These are phyloP conservation scores for Psilocybe cyanescens DNA, from an alignment of 768 basidiomycete species.

Conservation along the genomic window DNA sequence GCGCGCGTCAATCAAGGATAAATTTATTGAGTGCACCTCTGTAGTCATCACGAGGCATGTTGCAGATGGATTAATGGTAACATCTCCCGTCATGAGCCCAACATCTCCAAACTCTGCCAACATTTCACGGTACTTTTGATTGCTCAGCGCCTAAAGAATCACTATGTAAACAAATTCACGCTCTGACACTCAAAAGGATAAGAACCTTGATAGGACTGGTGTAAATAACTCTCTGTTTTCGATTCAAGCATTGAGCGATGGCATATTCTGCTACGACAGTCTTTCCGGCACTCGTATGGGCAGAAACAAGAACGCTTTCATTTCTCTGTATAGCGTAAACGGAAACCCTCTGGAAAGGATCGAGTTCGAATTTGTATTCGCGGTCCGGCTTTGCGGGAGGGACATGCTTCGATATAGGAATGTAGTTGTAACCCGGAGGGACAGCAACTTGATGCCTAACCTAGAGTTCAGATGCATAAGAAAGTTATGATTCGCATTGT, in stretches of 20 bases:
- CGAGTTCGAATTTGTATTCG: conserved; percentile 94
- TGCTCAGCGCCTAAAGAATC: conserved; percentile 82
- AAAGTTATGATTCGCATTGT: background rate
- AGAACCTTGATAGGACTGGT: conserved; percentile 99
- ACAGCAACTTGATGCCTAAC: conserved; percentile 97
- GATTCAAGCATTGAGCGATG: conserved; percentile 93
- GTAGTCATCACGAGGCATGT: conserved; percentile 99
- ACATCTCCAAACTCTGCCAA: conserved; percentile 97
- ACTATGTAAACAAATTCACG: conserved; percentile 23
- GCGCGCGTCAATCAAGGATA: background rate
- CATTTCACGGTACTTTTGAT: conserved; percentile 99
- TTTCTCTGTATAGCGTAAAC: conserved; percentile 95
- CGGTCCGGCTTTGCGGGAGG: conserved; percentile 89
- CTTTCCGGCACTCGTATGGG: conserved; percentile 98
- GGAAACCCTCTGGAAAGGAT: conserved; percentile 96
- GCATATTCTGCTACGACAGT: conserved; percentile 99
- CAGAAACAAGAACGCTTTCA: conserved; percentile 96
- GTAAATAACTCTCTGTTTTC: conserved; percentile 96
- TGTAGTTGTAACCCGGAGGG: conserved; percentile 88
- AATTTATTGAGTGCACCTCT: conserved; percentile 61
- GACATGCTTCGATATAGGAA: conserved; percentile 89
- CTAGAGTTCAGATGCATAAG: conserved; percentile 39
- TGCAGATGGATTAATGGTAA: conserved; percentile 97
- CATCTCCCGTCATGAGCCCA: conserved; percentile 99
- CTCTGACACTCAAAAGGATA: conserved; percentile 26